Percentiles rank a stretch among this genome's conserved stretches.
phyloP scores from a whole-genome alignment of 2,329 filamentous ascomycete genomes.

The Rhexocercosporidium sp. region DNA sequence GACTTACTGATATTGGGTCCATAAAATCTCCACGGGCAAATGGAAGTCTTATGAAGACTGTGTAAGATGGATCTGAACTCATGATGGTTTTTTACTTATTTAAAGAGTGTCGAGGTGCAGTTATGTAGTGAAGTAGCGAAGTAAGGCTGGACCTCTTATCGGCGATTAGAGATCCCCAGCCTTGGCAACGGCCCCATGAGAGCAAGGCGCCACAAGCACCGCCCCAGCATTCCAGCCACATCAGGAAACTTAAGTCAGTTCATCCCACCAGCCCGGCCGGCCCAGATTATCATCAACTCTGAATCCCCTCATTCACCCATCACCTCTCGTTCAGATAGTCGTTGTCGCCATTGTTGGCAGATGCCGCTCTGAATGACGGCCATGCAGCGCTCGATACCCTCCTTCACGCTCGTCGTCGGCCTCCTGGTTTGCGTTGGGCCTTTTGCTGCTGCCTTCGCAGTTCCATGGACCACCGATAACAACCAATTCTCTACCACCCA shows the following conservation, averaged over 20 bases:
- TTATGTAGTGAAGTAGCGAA: no score
- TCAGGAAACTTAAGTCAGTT: background rate
- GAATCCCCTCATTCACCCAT: background rate
- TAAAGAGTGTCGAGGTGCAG: no score
- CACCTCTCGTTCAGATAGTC: background rate
- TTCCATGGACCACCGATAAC: constrained; percentile 31
- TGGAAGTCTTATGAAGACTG: constrained; percentile 87
- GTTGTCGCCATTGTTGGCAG: constrained; percentile 78
- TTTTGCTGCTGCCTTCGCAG: constrained; percentile 26
- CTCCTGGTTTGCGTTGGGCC: constrained; percentile 21
- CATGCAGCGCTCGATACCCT: constrained; percentile 65
- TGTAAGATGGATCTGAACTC: constrained; percentile 48
- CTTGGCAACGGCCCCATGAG: constrained; percentile 1
- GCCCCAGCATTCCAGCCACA: background rate
- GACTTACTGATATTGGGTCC: constrained; percentile 80
- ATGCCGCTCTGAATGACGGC: constrained; percentile 75
- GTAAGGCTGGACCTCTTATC: background rate
- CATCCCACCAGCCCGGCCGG: background rate
- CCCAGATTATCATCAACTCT: background rate
- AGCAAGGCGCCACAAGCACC: background rate
- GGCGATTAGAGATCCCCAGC: constrained; percentile 5
- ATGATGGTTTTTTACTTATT: constrained; percentile 33
- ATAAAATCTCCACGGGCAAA: constrained; percentile 86
- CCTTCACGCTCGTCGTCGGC: constrained; percentile 14
- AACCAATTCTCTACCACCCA: constrained; percentile 23